Evolutionary conservation across 2,329 filamentous ascomycete species (phyloP).

Genomic region (Nectriaceae sp.): DNA sequence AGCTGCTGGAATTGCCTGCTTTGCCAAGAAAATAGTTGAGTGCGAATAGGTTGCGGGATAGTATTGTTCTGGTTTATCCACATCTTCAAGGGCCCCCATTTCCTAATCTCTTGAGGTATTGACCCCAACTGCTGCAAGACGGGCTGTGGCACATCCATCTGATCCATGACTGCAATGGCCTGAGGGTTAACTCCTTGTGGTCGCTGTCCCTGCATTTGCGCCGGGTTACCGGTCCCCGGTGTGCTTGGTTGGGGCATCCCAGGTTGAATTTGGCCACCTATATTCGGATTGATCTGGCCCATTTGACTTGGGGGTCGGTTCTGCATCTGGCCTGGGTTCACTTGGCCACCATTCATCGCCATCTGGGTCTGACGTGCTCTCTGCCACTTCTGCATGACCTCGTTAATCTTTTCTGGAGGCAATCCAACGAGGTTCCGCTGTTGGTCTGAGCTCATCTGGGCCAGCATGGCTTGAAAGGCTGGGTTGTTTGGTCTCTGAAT

Average conservation of each 20-base stretch:
- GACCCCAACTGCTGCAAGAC: conserved; percentile 33
- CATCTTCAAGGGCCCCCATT: conserved; percentile 49
- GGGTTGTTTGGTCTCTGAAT: conserved; percentile 49
- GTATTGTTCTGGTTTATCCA: conserved; percentile 42
- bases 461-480: conserved; percentile 44
- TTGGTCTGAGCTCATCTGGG: conserved; percentile 48
- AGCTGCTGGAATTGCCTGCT: conserved; percentile 41
- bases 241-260: conserved; percentile 33
- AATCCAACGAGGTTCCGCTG: conserved; percentile 45
- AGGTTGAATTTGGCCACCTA: conserved; percentile 31
- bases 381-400: conserved; percentile 54
- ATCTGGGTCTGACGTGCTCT: conserved; percentile 37
- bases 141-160: conserved; percentile 46
- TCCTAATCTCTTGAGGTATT: conserved; percentile 47
- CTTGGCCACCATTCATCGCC: conserved; percentile 34
- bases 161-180: conserved; percentile 46
- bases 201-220: conserved; percentile 30
- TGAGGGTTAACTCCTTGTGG: conserved; percentile 32
- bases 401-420: conserved; percentile 52
- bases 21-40: conserved; percentile 38
- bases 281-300: conserved; percentile 34
- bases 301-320: conserved; percentile 33
- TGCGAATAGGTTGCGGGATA: conserved; percentile 32
- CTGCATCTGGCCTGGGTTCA: conserved; percentile 34
- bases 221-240: conserved; percentile 28